Evolutionary conservation across 2,329 filamentous ascomycete species (phyloP).

Genomic region (Coccinonectria pachysandricola): DNA sequence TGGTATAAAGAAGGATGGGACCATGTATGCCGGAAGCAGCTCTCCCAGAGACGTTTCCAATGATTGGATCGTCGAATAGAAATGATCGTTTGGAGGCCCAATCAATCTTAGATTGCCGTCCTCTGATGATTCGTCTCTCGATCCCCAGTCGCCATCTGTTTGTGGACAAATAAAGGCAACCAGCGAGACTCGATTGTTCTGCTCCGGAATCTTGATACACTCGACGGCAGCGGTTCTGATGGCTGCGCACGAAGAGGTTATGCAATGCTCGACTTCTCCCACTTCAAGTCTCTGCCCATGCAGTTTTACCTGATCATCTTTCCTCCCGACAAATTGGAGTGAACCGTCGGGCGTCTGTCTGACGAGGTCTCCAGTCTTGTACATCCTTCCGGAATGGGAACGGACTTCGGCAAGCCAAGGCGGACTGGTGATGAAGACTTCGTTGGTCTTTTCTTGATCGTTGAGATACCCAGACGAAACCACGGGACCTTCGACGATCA

Average conservation of each 20-base stretch:
- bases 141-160: slow-evolving; percentile 1
- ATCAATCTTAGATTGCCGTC: background rate
- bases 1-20: slow-evolving; percentile 4
- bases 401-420: background rate
- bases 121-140: background rate
- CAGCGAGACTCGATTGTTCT: slow-evolving; percentile 1
- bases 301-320: slow-evolving; percentile 8
- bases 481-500: slow-evolving; percentile 1
- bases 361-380: slow-evolving; percentile 43
- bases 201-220: slow-evolving; percentile 2
- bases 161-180: slow-evolving; percentile 1
- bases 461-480: slow-evolving; percentile 1
- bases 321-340: slow-evolving; percentile 6
- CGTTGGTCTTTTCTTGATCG: slow-evolving; percentile 1
- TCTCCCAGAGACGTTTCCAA: slow-evolving; percentile 1
- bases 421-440: slow-evolving; percentile 1
- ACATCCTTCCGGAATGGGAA: slow-evolving; percentile 27
- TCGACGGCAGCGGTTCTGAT: slow-evolving; percentile 1
- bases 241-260: background rate
- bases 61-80: slow-evolving; percentile 1
- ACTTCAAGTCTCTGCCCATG: slow-evolving; percentile 9
- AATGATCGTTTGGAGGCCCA: slow-evolving; percentile 1
- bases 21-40: slow-evolving; percentile 7
- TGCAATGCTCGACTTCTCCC: slow-evolving; percentile 7
- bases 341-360: slow-evolving; percentile 24